Base-by-base conservation (phyloP, 306 rosid species). In the Medicago lupulina region DNA sequence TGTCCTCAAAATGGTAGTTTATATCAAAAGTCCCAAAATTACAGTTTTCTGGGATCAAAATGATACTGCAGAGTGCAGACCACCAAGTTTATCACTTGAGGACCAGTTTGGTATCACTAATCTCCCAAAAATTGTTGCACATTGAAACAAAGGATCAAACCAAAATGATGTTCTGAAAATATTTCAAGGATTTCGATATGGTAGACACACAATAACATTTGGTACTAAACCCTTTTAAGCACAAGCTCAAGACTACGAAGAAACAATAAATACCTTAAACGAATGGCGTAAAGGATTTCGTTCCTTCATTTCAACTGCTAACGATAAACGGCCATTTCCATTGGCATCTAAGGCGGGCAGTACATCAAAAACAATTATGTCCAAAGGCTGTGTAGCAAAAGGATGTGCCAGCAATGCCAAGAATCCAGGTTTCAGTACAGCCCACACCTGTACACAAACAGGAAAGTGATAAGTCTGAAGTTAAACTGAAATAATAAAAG, bases 381-480 rank as follows among this genome's bases (percentile, higher is more conserved):
- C 99, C 74, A 92, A 71, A n/a, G 98, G 99, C 69, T 92, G 97
- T 6, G 78, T 79, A 86, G 88, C 93, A 82, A 88, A 87, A 75
- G 97, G 98, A 85, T 96, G 93, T 25, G 89, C 92, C 85, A 96
- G 87, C 80, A 96, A 89, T 70, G 97, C 99, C 82, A 96, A 85
- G 81, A 96, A 96, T 72, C 99, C 99, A 78, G 99, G 98, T 81
- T 96, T 96, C 53, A 96, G 75, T 70, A 96, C 92, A 38, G 98
- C 98, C 99, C 99, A 96, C 75, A 96, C 97, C 96, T 96, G 85
- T 76, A 85, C 49, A 67, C 11, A 65, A 73, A 66, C 41, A 76
- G 47, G 74, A 67, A 55, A 70, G 73, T 19, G 12, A 78, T 38
- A 61, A 44, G 41, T 69, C 70, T 46, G 44, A 73, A 23, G 59